These are phyloP conservation scores for Cytidiella melzeri DNA, from an alignment of 768 basidiomycete genomes.

Conservation along the genomic window DNA sequence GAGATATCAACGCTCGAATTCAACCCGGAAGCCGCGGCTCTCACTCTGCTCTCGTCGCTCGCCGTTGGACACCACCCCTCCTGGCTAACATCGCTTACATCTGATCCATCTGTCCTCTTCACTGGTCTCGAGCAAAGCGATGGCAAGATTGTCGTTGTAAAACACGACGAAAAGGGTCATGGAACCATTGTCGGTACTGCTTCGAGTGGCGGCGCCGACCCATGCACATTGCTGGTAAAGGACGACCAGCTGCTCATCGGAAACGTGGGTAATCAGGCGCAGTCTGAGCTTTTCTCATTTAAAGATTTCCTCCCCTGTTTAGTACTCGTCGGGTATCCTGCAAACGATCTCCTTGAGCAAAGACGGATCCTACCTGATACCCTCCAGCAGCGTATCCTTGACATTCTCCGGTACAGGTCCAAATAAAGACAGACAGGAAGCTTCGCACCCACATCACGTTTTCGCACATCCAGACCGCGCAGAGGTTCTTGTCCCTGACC, in stretches of 20 bases:
- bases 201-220: slow-evolving; percentile 52
- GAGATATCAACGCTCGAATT: slow-evolving; percentile 60
- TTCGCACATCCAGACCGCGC: slow-evolving; percentile 39
- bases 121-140: slow-evolving; percentile 60
- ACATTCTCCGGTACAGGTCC: slow-evolving; percentile 55
- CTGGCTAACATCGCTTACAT: slow-evolving; percentile 65
- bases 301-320: slow-evolving; percentile 2
- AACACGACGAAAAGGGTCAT: slow-evolving; percentile 46
- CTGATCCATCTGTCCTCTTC: slow-evolving; percentile 52
- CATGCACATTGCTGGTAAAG: slow-evolving; percentile 57
- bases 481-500: slow-evolving; percentile 68
- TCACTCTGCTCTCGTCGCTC: slow-evolving; percentile 40
- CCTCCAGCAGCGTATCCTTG: slow-evolving; percentile 29
- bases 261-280: slow-evolving; percentile 50
- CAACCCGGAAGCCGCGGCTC: slow-evolving; percentile 39
- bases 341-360: slow-evolving; percentile 49
- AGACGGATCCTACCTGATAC: slow-evolving; percentile 38
- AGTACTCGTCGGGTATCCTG: slow-evolving; percentile 70
- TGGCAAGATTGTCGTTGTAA: slow-evolving; percentile 59
- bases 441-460: slow-evolving; percentile 76
- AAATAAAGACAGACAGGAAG: slow-evolving; percentile 57
- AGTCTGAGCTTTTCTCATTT: slow-evolving; percentile 1
- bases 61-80: slow-evolving; percentile 61
- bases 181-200: slow-evolving; percentile 44
- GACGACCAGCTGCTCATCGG: slow-evolving; percentile 56